Evolutionary conservation across 2,329 filamentous ascomycete genomes (phyloP).

Genomic region (Aspergillus viridinutans): DNA sequence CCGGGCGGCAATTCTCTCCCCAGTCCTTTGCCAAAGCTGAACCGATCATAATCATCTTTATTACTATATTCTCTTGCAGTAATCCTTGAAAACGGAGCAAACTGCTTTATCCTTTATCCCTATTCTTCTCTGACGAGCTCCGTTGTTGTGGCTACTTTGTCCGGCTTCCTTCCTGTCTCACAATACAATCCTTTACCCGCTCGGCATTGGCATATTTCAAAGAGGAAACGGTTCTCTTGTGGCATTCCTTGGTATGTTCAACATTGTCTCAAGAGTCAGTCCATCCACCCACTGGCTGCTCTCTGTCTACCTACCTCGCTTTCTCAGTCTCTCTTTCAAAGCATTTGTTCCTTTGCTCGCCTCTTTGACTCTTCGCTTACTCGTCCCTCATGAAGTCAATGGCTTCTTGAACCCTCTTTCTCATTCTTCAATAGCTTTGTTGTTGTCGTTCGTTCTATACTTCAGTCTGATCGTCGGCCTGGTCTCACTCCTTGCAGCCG

Average conservation of each 20-base stretch:
- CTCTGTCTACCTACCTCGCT: not conserved
- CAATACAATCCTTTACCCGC: constrained; percentile 16
- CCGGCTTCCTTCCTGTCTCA: not conserved
- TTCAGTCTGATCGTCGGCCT: constrained; percentile 19
- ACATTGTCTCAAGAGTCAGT: constrained; percentile 6
- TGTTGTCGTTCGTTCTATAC: constrained; percentile 14
- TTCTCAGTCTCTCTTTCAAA: not conserved
- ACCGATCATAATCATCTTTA: not conserved
- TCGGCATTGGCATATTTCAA: constrained; percentile 16
- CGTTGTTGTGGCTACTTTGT: not conserved
- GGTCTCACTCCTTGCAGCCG: constrained; percentile 27
- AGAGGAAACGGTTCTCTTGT: constrained; percentile 15
- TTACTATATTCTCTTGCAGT: constrained; percentile 3
- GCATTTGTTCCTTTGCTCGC: constrained; percentile 4
- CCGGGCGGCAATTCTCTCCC: constrained; percentile 17
- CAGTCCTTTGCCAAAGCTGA: constrained; percentile 1
- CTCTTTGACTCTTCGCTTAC: constrained; percentile 8
- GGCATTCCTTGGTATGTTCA: constrained; percentile 23
- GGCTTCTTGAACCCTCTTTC: not conserved
- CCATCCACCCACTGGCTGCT: not conserved
- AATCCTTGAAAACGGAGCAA: not conserved
- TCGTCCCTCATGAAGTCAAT: constrained; percentile 1
- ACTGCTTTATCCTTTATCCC: constrained; percentile 5
- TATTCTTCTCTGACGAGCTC: constrained; percentile 5
- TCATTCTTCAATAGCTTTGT: constrained; percentile 13